Conservation (phyloP, 441 rosid genomes). For the Lepidium campestre region DNA sequence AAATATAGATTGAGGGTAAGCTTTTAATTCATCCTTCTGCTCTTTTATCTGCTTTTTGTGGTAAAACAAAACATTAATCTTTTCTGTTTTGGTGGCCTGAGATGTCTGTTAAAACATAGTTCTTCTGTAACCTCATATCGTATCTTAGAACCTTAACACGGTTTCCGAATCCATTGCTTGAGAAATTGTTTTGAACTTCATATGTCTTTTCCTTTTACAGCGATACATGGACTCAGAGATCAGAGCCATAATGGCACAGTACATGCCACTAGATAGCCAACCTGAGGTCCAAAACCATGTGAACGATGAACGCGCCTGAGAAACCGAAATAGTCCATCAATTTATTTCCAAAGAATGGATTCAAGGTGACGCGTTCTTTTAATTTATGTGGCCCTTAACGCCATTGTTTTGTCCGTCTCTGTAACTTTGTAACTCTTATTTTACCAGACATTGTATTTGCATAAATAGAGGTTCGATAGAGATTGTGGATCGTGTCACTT, state of each 20-base stretch:
- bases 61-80: background rate
- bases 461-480: background rate
- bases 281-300: slow-evolving; percentile 66
- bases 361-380: slow-evolving; percentile 19
- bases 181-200: background rate
- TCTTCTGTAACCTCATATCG: background rate
- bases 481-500: background rate
- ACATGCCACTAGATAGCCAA: slow-evolving; percentile 97
- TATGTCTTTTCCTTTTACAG: slow-evolving; percentile 36
- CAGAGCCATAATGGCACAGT: slow-evolving; percentile 99
- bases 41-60: background rate
- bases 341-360: slow-evolving; percentile 9
- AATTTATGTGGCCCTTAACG: slow-evolving; percentile 7
- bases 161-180: background rate
- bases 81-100: background rate
- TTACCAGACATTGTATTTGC: slow-evolving; percentile 11
- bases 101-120: background rate
- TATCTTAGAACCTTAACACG: background rate
- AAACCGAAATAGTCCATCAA: background rate
- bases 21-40: background rate
- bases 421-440: slow-evolving; percentile 1
- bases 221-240: slow-evolving; percentile 99
- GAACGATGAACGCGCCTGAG: slow-evolving; percentile 51
- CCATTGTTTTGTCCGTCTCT: background rate
- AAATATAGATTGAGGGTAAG: slow-evolving; percentile 93